phyloP scores from a whole-genome alignment of 306 rosid species.

The Sindora glabra region DNA sequence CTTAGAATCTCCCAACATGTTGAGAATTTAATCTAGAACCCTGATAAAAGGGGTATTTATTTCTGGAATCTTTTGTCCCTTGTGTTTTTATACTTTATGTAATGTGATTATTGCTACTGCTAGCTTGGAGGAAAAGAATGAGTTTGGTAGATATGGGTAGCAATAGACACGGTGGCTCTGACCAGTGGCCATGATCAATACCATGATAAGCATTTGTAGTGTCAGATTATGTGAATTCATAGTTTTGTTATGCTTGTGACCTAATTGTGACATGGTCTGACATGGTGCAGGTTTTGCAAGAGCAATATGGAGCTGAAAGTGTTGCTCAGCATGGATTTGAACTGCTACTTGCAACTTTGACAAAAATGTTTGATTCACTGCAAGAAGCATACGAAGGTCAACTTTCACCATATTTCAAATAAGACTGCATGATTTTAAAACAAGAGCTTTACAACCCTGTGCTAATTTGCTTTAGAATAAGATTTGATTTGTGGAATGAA shows the following conservation, averaged over 20 bases:
- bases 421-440: neutral
- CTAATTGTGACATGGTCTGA: conserved; percentile 8
- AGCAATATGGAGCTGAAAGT: conserved; percentile 51
- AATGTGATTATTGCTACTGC: neutral
- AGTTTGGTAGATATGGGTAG: too few species aligned
- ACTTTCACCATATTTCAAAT: conserved; percentile 15
- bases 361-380: conserved; percentile 53
- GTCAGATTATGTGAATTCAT: too few species aligned
- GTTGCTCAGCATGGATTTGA: conserved; percentile 49
- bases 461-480: conserved; percentile 7
- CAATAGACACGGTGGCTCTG: too few species aligned
- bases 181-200: too few species aligned
- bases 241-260: neutral
- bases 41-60: neutral
- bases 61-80: too few species aligned
- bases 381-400: conserved; percentile 69
- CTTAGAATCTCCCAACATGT: neutral
- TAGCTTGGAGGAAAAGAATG: too few species aligned
- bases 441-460: neutral
- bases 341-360: conserved; percentile 47
- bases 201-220: too few species aligned
- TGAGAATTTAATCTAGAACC: neutral
- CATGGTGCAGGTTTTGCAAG: conserved; percentile 53
- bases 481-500: conserved; percentile 8
- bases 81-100: too few species aligned